Base-by-base conservation (phyloP, 805 yeast species). In the Metschnikowia lachancei region DNA sequence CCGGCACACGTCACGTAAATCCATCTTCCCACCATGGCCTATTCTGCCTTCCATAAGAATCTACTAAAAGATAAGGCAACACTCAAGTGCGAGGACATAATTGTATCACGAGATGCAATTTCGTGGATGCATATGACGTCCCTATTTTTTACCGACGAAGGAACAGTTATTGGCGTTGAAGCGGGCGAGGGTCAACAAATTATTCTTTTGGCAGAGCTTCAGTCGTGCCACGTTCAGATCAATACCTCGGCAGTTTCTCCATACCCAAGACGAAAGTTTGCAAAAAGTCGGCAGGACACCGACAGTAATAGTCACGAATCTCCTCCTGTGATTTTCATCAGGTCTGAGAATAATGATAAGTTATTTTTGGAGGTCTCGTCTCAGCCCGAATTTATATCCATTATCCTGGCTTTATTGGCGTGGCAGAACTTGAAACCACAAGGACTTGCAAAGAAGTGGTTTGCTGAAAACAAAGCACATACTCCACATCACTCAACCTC, bases 381-480 rank as follows among this genome's bases (percentile, higher is more conserved):
- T 11, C 68, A 65, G 46, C 45, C 60, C 29, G 66, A 60, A 41
- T 78, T 81, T 46, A 65, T 75, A 28, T 62, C 66, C 36, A 57
- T 82, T 19, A 55, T 81, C 20, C 65, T 77, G 38, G 55, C 73
- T 8, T 58, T 82, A 38, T 53, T 79, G 19, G 77, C 80, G 43
- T 82, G 87, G 87, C 81, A 80, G 50, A 68, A 72, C 32, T 57
- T 81, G 55, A 74, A 66, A 46, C 78, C 80, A 6, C 67, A 63
- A 35, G 84, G 85, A 0, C 63, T 80, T 9, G 77, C 75, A 28
- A 75, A 79, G 50, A 81, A 81, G 56, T 77, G 81, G 81, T 68
- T 65, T 51, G 68, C 68, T 45, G 67, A 66, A 36, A 71, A 71
- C 50, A 67, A 62, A 41, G 66, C 67, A 17, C 52, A 53, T 19